Percentiles rank a stretch among this genome's conserved stretches.
phyloP scores from a whole-genome alignment of 768 basidiomycete species.

The Tylopilus rubrobrunneus region DNA sequence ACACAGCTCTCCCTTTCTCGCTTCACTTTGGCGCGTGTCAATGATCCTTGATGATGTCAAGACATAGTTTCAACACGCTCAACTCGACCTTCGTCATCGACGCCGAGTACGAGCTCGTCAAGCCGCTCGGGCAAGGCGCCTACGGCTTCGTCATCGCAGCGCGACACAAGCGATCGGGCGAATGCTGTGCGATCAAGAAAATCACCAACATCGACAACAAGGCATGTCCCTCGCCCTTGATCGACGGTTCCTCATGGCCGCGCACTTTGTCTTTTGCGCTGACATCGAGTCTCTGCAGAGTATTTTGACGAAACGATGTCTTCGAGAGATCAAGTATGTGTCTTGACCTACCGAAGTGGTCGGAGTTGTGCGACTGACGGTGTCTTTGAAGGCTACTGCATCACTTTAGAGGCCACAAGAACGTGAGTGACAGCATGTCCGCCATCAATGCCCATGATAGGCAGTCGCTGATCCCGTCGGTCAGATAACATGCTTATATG shows the following conservation, averaged over 20 bases:
- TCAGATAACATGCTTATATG: constrained; percentile 94
- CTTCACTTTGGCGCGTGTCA: not conserved
- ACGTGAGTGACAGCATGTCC: constrained; percentile 47
- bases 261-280: not conserved
- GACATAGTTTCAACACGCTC: constrained; percentile 77
- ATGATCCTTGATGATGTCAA: constrained; percentile 45
- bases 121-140: constrained; percentile 94
- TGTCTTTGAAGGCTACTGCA: constrained; percentile 66
- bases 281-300: constrained; percentile 43
- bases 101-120: constrained; percentile 87
- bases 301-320: constrained; percentile 93
- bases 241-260: not conserved
- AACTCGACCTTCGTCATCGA: constrained; percentile 87
- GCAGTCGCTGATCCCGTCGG: constrained; percentile 2
- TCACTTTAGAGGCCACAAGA: constrained; percentile 99
- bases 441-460: not conserved
- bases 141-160: constrained; percentile 91
- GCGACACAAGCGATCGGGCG: constrained; percentile 75
- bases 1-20: too few species aligned
- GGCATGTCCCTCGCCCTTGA: constrained; percentile 36
- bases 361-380: constrained; percentile 12
- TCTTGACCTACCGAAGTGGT: not conserved
- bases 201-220: constrained; percentile 92
- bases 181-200: constrained; percentile 95
- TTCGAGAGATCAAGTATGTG: constrained; percentile 86